These are phyloP conservation scores for Entonaema liquescens DNA, from an alignment of 495 filamentous ascomycete genomes.

Conservation along the genomic window DNA sequence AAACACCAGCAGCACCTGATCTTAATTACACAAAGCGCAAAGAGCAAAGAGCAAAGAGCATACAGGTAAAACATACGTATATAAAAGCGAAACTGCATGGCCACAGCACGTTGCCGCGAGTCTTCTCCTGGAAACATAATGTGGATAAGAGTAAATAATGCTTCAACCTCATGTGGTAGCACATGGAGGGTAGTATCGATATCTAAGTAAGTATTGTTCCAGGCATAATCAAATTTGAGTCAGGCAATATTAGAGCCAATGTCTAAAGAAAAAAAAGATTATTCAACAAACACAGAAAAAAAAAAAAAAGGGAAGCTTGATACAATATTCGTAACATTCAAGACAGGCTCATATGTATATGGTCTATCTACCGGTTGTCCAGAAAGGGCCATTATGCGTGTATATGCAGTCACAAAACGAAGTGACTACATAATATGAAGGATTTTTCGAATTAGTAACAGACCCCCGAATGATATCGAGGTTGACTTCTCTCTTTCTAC, in stretches of 20 bases:
- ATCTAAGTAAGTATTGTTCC: not conserved
- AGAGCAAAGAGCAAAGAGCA: conserved; percentile 23
- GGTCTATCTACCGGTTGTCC: not conserved
- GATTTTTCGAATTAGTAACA: conserved; percentile 21
- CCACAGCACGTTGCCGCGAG: conserved; percentile 8
- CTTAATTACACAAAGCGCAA: conserved; percentile 31
- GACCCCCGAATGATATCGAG: conserved; percentile 18
- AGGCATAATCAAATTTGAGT: not conserved
- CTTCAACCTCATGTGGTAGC: conserved; percentile 24
- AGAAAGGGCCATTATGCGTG: too few species aligned
- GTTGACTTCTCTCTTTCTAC: not conserved
- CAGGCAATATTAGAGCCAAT: not conserved
- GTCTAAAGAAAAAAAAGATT: not conserved
- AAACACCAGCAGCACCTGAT: conserved; percentile 38
- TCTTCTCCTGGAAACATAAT: conserved; percentile 15
- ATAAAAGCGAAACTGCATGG: conserved; percentile 31
- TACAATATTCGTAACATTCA: not conserved
- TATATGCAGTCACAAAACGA: conserved; percentile 2
- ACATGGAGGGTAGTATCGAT: not conserved
- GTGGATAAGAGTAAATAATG: conserved; percentile 2
- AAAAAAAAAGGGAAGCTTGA: not conserved
- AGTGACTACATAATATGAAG: conserved; percentile 7
- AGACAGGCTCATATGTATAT: not conserved
- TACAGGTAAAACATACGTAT: conserved; percentile 33
- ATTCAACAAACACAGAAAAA: not conserved